Conservation (phyloP, 257 asterid species). For the Fraxinus pennsylvanica region DNA sequence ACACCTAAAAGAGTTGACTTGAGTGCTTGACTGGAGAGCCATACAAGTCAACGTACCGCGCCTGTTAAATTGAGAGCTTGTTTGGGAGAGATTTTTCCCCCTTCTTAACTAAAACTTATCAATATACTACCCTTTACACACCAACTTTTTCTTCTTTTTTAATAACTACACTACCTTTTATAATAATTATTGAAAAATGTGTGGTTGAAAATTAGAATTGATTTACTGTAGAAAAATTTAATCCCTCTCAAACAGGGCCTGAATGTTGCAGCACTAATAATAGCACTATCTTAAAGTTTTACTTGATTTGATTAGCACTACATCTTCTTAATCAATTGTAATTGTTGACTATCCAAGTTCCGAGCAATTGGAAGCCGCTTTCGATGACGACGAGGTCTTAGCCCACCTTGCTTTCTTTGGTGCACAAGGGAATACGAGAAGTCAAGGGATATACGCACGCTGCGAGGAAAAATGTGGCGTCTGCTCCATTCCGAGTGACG, state of each 20-base stretch:
- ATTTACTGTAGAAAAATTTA: no score
- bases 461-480: background rate
- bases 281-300: background rate
- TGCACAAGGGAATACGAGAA: no score
- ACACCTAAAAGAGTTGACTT: background rate
- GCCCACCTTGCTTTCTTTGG: no score
- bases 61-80: conserved; percentile 1
- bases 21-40: background rate
- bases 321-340: background rate
- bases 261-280: background rate
- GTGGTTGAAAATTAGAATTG: no score
- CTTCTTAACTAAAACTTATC: no score
- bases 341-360: background rate
- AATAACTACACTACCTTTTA: no score
- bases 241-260: no score
- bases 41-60: background rate
- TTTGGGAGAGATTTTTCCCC: no score
- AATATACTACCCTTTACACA: no score
- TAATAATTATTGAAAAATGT: no score
- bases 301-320: background rate
- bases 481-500: background rate
- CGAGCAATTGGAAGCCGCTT: background rate
- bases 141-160: no score
- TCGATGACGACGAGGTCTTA: background rate
- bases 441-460: background rate